Base-by-base conservation (phyloP, 148 eudicot species). In the Heliamphora exappendiculata region DNA sequence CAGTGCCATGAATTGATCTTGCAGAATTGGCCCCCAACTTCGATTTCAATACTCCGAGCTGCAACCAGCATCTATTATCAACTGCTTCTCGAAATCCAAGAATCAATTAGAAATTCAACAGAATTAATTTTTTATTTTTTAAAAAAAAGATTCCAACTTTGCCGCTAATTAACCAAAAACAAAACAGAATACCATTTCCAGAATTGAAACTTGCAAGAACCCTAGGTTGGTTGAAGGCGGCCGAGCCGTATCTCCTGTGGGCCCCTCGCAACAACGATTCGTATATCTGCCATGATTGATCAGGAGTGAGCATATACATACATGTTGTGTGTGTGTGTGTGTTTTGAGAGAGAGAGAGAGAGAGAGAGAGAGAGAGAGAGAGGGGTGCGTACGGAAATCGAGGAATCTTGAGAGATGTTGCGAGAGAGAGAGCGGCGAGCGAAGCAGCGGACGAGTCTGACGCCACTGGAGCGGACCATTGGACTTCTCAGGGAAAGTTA, bases 1-100 rank as follows among this genome's bases (percentile, higher is more conserved):
- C 91, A 74, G 97, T 89, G 75, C 88, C 85, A 84, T 94, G 98
- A 79, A 94, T 84, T 10, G 78, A 78, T 72, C 98, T 84, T 9
- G 74, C 37, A 7, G 80, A 50, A 34, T 88, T 86, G 2, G 84
- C 76, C 29, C 85, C 88, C 22, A 77, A 78, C 39, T 81, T 80
- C 11, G 79, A 82, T 36, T 63, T 76, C 71, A 79, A 78, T 36
- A 71, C 55, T 70, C 87, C 86, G 28, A 79, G 57, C n/a, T 67
- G 76, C 53, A 86, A 59, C 84, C 89, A 79, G 72, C 64, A 67
- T 24, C 47, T 80, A 37, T 60, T 51, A 68, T 60, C 62, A 51
- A n/a, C 87, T 84, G 78, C 59, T n/a, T 73, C 37, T 78, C 69
- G 76, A 58, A 77, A 39, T 50, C 34, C 60, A 78, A 66, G 6